phyloP scores from a whole-genome alignment of 768 basidiomycete species.

The Mycena crocata region DNA sequence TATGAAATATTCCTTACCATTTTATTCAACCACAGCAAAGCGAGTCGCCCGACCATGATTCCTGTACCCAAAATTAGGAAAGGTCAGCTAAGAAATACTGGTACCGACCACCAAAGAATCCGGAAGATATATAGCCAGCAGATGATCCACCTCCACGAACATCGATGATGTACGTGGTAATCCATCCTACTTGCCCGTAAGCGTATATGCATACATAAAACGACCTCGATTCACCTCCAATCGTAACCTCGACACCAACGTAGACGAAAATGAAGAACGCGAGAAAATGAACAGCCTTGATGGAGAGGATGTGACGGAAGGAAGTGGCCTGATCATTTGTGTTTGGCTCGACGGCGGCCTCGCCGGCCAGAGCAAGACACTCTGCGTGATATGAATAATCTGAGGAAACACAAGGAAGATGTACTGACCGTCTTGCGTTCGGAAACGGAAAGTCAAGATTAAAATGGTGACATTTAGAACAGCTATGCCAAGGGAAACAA shows the following conservation, averaged over 20 bases:
- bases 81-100: not conserved
- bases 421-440: conserved; percentile 72
- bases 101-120: conserved; percentile 63
- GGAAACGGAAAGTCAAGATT: conserved; percentile 71
- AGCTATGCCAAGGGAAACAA: conserved; percentile 75
- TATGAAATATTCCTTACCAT: conserved; percentile 45
- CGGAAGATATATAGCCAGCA: conserved; percentile 68
- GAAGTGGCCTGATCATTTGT: conserved; percentile 51
- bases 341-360: conserved; percentile 51
- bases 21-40: conserved; percentile 66
- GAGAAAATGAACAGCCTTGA: conserved; percentile 68
- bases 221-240: conserved; percentile 50
- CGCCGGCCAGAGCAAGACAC: conserved; percentile 65
- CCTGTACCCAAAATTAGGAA: conserved; percentile 30
- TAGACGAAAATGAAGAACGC: conserved; percentile 75
- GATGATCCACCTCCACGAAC: conserved; percentile 58
- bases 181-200: conserved; percentile 64
- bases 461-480: conserved; percentile 65
- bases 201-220: not conserved
- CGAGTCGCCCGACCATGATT: conserved; percentile 68
- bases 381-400: conserved; percentile 49
- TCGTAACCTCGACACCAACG: conserved; percentile 76
- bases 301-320: conserved; percentile 63
- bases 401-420: not conserved
- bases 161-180: conserved; percentile 68